Conservation (phyloP, 2,329 filamentous ascomycete genomes). For the Eutypa lata region DNA sequence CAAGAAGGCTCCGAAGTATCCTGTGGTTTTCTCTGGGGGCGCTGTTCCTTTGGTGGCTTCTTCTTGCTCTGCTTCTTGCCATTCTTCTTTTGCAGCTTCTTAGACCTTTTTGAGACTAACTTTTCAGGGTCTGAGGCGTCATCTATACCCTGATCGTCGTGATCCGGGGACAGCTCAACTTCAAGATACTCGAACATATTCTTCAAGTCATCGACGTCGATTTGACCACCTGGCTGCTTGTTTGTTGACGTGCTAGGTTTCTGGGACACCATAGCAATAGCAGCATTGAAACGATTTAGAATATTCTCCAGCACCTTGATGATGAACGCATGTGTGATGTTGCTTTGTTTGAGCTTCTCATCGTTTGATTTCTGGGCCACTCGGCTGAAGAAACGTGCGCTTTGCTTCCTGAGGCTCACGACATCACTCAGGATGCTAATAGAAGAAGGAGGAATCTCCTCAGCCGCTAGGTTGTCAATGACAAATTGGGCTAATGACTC, state of each 20-base stretch:
- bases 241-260: not conserved
- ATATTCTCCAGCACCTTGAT: slow-evolving; percentile 25
- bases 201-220: slow-evolving; percentile 16
- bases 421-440: slow-evolving; percentile 25
- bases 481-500: slow-evolving; percentile 16
- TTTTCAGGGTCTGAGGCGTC: slow-evolving; percentile 5
- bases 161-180: slow-evolving; percentile 14
- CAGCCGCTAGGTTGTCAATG: slow-evolving; percentile 15
- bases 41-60: slow-evolving; percentile 6
- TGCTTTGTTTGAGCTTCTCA: slow-evolving; percentile 17
- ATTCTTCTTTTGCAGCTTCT: slow-evolving; percentile 5
- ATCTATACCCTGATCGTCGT: slow-evolving; percentile 9
- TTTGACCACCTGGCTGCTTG: slow-evolving; percentile 1
- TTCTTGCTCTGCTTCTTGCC: slow-evolving; percentile 7
- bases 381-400: slow-evolving; percentile 19
- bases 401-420: slow-evolving; percentile 25
- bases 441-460: slow-evolving; percentile 20
- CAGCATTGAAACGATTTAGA: slow-evolving; percentile 18
- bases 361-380: slow-evolving; percentile 12
- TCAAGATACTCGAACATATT: slow-evolving; percentile 26
- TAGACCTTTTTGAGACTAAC: slow-evolving; percentile 1
- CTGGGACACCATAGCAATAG: slow-evolving; percentile 10
- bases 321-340: slow-evolving; percentile 21
- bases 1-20: slow-evolving; percentile 6
- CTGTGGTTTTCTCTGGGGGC: slow-evolving; percentile 1